Evolutionary conservation across 805 yeast species (phyloP).

Genomic region (Candida taoyuanica): DNA sequence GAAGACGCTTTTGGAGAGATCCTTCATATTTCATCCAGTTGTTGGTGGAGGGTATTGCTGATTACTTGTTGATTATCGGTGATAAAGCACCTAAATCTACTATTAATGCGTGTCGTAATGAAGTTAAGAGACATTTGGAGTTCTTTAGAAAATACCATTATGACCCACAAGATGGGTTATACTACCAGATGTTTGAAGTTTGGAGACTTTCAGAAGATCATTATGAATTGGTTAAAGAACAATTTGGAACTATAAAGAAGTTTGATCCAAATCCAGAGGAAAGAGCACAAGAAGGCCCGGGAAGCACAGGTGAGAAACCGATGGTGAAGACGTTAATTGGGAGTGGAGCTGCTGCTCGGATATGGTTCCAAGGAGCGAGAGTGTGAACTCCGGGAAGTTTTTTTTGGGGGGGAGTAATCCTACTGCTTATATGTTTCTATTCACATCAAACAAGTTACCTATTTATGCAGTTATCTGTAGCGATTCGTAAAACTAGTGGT

Average conservation of each 20-base stretch:
- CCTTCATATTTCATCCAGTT: constrained; percentile 59
- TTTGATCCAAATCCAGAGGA: constrained; percentile 50
- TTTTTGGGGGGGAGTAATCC: too few species aligned
- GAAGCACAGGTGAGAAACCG: constrained; percentile 31
- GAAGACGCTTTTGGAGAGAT: constrained; percentile 60
- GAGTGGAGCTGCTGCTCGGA: constrained; percentile 62
- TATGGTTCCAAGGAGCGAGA: constrained; percentile 65
- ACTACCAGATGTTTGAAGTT: constrained; percentile 57
- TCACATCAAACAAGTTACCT: too few species aligned
- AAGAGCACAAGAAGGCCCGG: constrained; percentile 39
- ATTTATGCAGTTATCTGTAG: too few species aligned
- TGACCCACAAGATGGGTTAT: constrained; percentile 55
- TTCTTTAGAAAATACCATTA: constrained; percentile 53
- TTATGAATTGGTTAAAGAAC: constrained; percentile 44
- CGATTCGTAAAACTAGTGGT: too few species aligned
- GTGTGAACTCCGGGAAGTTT: too few species aligned
- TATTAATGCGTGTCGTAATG: constrained; percentile 30
- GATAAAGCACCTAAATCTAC: constrained; percentile 37
- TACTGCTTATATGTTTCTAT: too few species aligned
- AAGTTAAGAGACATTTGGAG: constrained; percentile 48
- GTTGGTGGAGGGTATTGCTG: constrained; percentile 63
- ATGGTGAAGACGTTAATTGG: constrained; percentile 54
- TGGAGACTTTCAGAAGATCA: constrained; percentile 46
- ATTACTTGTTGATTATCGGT: constrained; percentile 46
- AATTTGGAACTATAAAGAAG: constrained; percentile 52